phyloP scores from a whole-genome alignment of 495 filamentous ascomycete species.

The Friedmanniomyces simplex region DNA sequence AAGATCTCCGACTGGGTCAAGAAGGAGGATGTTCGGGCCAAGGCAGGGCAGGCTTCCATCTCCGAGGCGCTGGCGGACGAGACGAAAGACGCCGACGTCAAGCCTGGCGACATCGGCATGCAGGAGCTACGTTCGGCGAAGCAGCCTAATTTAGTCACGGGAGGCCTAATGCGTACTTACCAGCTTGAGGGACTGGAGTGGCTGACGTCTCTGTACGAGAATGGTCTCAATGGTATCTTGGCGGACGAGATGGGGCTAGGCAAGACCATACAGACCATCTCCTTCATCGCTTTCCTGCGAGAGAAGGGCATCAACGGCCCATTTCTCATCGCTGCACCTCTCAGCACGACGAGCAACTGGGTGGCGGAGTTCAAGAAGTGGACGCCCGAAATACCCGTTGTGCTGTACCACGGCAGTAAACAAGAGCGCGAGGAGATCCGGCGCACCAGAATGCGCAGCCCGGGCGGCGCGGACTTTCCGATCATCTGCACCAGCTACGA shows the following conservation, averaged over 20 bases:
- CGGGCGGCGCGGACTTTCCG: conserved; percentile 62
- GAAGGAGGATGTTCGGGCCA: conserved; percentile 45
- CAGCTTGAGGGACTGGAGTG: conserved; percentile 91
- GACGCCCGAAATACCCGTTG: conserved; percentile 74
- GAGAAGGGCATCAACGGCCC: conserved; percentile 81
- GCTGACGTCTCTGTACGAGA: conserved; percentile 78
- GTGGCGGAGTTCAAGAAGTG: conserved; percentile 87
- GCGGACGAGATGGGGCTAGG: conserved; percentile 97
- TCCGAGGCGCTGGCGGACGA: conserved; percentile 46
- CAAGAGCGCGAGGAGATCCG: conserved; percentile 63
- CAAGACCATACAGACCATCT: conserved; percentile 92
- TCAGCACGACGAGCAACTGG: conserved; percentile 93
- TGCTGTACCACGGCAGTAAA: conserved; percentile 82
- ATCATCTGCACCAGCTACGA: conserved; percentile 91
- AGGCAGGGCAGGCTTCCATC: conserved; percentile 42
- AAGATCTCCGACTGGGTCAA: conserved; percentile 49
- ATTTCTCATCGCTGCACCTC: conserved; percentile 77
- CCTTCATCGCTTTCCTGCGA: conserved; percentile 76
- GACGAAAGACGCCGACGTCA: conserved; percentile 45
- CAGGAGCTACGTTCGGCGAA: conserved; percentile 69
- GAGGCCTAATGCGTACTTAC: conserved; percentile 86
- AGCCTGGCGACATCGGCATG: conserved; percentile 55
- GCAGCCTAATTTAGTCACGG: conserved; percentile 74
- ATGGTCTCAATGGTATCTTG: conserved; percentile 87
- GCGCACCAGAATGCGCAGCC: conserved; percentile 48